phyloP scores from a whole-genome alignment of 83 land plant species.

The Isoetes engelmannii region DNA sequence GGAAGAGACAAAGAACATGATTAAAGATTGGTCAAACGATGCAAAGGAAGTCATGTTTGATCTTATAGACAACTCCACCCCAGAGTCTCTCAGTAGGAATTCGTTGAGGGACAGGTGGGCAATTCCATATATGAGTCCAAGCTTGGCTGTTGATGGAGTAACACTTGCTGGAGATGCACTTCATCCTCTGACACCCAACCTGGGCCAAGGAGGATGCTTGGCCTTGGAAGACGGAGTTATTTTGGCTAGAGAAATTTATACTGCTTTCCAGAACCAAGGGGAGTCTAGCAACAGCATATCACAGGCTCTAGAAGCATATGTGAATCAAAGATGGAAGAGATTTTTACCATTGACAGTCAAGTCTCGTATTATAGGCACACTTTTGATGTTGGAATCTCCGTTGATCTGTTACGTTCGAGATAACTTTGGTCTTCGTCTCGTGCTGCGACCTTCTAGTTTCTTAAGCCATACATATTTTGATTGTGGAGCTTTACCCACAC shows the following conservation, averaged over 20 bases:
- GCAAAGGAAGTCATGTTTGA: slow-evolving; percentile 28
- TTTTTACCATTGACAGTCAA: slow-evolving; percentile 55
- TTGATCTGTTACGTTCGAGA: slow-evolving; percentile 51
- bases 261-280: slow-evolving; percentile 24
- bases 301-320: slow-evolving; percentile 40
- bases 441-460: slow-evolving; percentile 48
- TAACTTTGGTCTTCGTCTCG: slow-evolving; percentile 44
- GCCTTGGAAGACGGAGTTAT: slow-evolving; percentile 71
- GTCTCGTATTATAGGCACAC: slow-evolving; percentile 49
- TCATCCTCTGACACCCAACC: slow-evolving; percentile 87
- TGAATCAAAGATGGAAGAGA: slow-evolving; percentile 57
- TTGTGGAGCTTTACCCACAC: slow-evolving; percentile 31
- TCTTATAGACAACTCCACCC: slow-evolving; percentile 47
- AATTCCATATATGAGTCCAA: slow-evolving; percentile 56
- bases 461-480: slow-evolving; percentile 64
- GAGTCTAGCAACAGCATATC: slow-evolving; percentile 19
- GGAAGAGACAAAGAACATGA: slow-evolving; percentile 45
- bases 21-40: slow-evolving; percentile 39
- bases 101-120: slow-evolving; percentile 67
- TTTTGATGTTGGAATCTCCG: slow-evolving; percentile 59
- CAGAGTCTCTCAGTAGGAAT: slow-evolving; percentile 39
- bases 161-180: slow-evolving; percentile 78
- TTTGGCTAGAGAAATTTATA: slow-evolving; percentile 48
- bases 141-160: slow-evolving; percentile 32
- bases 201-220: slow-evolving; percentile 75